These are phyloP conservation scores for Cornus suecica DNA, from an alignment of 148 eudicot species.

Conservation along the genomic window DNA sequence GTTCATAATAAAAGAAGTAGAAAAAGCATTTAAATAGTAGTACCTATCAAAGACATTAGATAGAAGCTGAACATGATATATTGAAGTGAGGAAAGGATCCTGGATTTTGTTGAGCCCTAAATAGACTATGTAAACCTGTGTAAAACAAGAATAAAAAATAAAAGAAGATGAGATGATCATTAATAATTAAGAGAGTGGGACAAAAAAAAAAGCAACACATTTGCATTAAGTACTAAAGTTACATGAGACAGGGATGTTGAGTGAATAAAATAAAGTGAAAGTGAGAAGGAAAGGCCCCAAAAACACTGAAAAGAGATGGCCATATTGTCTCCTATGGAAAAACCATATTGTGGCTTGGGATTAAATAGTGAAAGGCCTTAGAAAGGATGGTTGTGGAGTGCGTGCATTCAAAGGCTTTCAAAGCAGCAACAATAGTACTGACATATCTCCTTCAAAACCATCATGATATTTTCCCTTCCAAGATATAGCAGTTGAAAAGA, in stretches of 20 bases:
- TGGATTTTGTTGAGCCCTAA: slow-evolving; percentile 30
- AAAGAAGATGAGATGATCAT: not conserved
- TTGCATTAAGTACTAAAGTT: slow-evolving; percentile 8
- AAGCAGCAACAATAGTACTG: slow-evolving; percentile 16
- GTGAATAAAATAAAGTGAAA: slow-evolving; percentile 30
- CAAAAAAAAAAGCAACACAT: slow-evolving; percentile 6
- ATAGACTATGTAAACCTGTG: slow-evolving; percentile 50
- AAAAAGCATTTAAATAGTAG: not conserved
- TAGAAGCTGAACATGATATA: slow-evolving; percentile 39
- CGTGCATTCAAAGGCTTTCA: slow-evolving; percentile 17
- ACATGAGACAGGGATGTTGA: slow-evolving; percentile 31
- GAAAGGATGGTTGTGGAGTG: slow-evolving; percentile 1
- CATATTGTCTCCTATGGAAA: slow-evolving; percentile 27
- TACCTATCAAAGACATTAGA: slow-evolving; percentile 40
- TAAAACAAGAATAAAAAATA: slow-evolving; percentile 1
- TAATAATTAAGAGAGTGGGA: not conserved
- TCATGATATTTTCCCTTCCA: slow-evolving; percentile 19
- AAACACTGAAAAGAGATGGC: slow-evolving; percentile 18
- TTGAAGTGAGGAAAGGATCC: slow-evolving; percentile 36
- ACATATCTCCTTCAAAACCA: slow-evolving; percentile 4
- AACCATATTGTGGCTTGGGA: slow-evolving; percentile 14
- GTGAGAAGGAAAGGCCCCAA: slow-evolving; percentile 30
- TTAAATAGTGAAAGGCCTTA: slow-evolving; percentile 18
- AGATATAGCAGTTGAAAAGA: slow-evolving; percentile 7
- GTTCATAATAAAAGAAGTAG: not conserved